Conservation (phyloP, 2,329 filamentous ascomycete genomes). For the Beauveria asiatica region DNA sequence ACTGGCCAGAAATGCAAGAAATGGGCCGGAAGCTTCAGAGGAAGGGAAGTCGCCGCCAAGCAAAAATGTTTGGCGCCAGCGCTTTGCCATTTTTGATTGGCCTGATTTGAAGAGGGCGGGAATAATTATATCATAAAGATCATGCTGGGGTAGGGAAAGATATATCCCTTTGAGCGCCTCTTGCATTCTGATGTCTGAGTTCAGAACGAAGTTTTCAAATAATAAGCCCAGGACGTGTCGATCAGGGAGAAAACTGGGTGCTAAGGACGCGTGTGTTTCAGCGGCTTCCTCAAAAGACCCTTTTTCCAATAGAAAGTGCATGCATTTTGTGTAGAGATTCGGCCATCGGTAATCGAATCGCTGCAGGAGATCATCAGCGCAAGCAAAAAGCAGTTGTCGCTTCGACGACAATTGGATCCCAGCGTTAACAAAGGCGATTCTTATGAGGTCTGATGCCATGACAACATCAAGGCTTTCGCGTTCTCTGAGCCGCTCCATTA, state of each 20-base stretch:
- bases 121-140: constrained; percentile 43
- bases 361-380: constrained; percentile 26
- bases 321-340: constrained; percentile 37
- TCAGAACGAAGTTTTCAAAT: constrained; percentile 33
- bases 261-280: constrained; percentile 40
- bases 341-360: constrained; percentile 38
- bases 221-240: constrained; percentile 33
- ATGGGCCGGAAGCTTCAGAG: constrained; percentile 33
- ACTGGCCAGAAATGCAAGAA: constrained; percentile 37
- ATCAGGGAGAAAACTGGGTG: constrained; percentile 33
- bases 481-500: constrained; percentile 1
- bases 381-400: constrained; percentile 19
- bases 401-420: constrained; percentile 20
- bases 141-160: constrained; percentile 30
- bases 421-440: constrained; percentile 10
- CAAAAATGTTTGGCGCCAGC: constrained; percentile 39
- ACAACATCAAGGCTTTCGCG: background rate
- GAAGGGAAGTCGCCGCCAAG: constrained; percentile 34
- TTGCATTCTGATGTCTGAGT: constrained; percentile 28
- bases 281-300: constrained; percentile 21
- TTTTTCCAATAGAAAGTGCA: constrained; percentile 34
- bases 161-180: constrained; percentile 38
- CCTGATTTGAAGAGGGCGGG: constrained; percentile 42
- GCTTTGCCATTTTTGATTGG: constrained; percentile 31
- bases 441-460: background rate